Percentiles rank a stretch among this genome's conserved stretches.
phyloP scores from a whole-genome alignment of 176 grass and related monocot genomes.

The Carex pumila region DNA sequence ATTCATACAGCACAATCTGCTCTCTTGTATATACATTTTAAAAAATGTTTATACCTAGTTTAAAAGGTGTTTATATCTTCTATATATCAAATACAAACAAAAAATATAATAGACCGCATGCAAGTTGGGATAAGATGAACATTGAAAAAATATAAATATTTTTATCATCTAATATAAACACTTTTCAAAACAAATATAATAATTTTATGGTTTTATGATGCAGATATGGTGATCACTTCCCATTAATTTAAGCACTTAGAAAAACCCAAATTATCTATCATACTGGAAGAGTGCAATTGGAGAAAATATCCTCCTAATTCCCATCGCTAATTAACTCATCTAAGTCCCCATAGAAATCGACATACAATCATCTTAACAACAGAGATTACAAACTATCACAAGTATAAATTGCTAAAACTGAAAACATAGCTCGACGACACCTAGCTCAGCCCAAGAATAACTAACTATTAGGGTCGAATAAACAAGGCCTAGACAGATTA shows the following conservation, averaged over 20 bases:
- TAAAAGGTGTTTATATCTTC: neutral
- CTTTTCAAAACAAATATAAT: neutral
- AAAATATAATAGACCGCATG: neutral
- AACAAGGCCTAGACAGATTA: slow-evolving; percentile 10
- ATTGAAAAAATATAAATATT: neutral
- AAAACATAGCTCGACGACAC: slow-evolving; percentile 6
- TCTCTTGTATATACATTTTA: neutral
- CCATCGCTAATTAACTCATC: slow-evolving; percentile 3
- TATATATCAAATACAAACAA: neutral
- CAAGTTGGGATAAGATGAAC: neutral
- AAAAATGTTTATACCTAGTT: neutral
- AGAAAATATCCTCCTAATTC: neutral
- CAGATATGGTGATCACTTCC: neutral
- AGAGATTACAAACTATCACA: slow-evolving; percentile 8
- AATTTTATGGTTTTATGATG: neutral
- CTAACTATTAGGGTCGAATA: slow-evolving; percentile 13
- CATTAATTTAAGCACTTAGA: neutral
- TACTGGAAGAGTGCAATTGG: too few relatives aligned
- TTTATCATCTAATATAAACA: neutral
- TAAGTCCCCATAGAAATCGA: slow-evolving; percentile 4
- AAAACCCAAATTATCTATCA: neutral
- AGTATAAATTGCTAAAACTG: slow-evolving; percentile 27
- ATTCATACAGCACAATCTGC: neutral
- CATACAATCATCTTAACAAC: slow-evolving; percentile 15
- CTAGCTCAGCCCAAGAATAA: slow-evolving; percentile 17